Evolutionary conservation across 2,329 filamentous ascomycete species (phyloP).

Genomic region (Colletotrichum tropicale): DNA sequence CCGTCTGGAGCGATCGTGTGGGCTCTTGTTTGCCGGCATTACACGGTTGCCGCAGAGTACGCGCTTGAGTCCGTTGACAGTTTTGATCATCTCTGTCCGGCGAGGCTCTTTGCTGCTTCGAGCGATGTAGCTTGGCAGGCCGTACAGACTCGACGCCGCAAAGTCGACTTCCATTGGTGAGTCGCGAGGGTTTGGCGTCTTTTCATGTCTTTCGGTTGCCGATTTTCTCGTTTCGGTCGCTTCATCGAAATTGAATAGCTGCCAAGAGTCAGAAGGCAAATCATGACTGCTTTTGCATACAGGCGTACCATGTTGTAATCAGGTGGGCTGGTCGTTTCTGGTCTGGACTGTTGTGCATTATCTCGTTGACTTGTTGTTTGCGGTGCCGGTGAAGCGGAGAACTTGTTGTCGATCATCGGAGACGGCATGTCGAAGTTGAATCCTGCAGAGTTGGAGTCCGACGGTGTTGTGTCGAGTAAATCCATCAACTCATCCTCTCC

Average conservation of each 20-base stretch:
- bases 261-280: neutral
- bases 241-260: neutral
- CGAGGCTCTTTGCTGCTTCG: neutral
- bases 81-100: neutral
- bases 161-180: neutral
- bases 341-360: neutral
- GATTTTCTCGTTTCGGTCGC: neutral
- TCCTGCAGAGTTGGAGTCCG: neutral
- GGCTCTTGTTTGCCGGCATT: neutral
- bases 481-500: constrained; percentile 12
- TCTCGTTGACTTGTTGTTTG: too few relatives aligned
- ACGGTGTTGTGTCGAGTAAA: neutral
- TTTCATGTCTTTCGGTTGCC: neutral
- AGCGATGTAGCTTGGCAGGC: neutral
- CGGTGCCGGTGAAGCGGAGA: neutral
- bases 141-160: constrained; percentile 2
- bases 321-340: neutral
- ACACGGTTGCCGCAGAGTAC: neutral
- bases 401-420: neutral
- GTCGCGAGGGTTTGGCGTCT: neutral
- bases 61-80: constrained; percentile 6
- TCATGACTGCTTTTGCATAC: neutral
- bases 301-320: neutral
- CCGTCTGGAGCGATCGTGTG: neutral
- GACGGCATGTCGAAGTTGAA: constrained; percentile 5